Base-by-base conservation (phyloP, 352 stramenopile species). In the Phytophthora pinifolia region DNA sequence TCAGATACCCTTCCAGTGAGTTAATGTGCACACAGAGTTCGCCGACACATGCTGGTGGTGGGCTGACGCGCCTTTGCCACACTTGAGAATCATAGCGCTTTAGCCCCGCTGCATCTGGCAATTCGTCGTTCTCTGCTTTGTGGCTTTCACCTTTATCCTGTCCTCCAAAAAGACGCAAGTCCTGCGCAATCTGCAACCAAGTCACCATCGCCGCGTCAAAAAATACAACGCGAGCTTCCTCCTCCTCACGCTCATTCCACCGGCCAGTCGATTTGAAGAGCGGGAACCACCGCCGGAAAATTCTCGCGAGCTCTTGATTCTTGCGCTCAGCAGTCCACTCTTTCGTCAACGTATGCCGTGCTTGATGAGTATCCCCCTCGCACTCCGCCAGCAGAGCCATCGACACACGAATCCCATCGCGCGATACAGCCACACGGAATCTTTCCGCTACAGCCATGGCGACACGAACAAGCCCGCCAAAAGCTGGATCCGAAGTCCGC, bases 11-110 rank as follows among this genome's bases (percentile, higher is more conserved):
- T 61, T 89, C 72, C 3, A 93, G 65, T 13, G 73, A 74, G 13
- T 68, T 74, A 44, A 89, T 79, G 45, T 90, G 79, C 14, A 72
- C 67, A 35, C 79, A 89, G 7, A 93, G 54, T n/a, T 91, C 75
- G 15, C 87, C 78, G 2, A 87, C 54, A 12, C 75, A 62, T 18
- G 67, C 46, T 9, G 72, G 46, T 9, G 74, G 63, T 8, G 82
- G 82, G 7, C 67, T 65, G 27, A 89, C 52, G 0, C 82, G 74
- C 8, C 68, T 65, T 47, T 85, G 79, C 82, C 82, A 92, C n/a
- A 89, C 62, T 49, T 86, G 79, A 1, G 71, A 57, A 17, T 88
- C 76, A 51, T 81, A 86, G 1, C 77, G 70, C 20, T 83, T 79
- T 25, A 90, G 52, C 25, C 51, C 52, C 4, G 47, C 38, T 61